Conservation (phyloP, 2,329 filamentous ascomycete species). For the Hysterium pulicare region DNA sequence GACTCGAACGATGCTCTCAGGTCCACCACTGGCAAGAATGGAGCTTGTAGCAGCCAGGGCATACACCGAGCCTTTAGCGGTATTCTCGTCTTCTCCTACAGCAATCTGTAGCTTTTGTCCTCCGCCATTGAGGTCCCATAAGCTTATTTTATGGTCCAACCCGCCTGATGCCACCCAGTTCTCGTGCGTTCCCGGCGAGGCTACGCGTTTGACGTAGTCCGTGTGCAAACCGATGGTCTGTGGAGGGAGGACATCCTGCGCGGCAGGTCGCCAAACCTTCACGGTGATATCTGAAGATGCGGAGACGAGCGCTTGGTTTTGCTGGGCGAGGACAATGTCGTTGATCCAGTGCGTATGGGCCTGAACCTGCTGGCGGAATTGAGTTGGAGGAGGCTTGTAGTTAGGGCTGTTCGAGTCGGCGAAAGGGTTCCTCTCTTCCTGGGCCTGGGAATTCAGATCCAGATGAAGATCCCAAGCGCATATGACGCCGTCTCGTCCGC, state of each 20-base stretch:
- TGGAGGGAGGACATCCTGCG: conserved; percentile 61
- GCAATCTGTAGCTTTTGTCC: conserved; percentile 87
- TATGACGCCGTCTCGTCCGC: conserved; percentile 89
- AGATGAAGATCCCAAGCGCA: conserved; percentile 92
- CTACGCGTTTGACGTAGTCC: conserved; percentile 94
- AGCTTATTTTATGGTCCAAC: conserved; percentile 82
- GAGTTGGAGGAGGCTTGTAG: conserved; percentile 46
- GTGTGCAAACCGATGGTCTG: conserved; percentile 85
- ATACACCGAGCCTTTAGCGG: conserved; percentile 92
- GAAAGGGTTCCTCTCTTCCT: conserved; percentile 42
- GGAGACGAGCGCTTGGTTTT: conserved; percentile 76
- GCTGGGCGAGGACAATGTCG: conserved; percentile 77
- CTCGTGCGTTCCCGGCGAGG: conserved; percentile 66
- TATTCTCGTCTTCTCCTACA: conserved; percentile 73
- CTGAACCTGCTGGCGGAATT: conserved; percentile 62
- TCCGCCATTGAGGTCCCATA: conserved; percentile 89
- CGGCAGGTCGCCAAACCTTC: conserved; percentile 81
- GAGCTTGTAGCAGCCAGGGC: conserved; percentile 76
- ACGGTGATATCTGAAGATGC: conserved; percentile 93
- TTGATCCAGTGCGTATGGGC: conserved; percentile 97
- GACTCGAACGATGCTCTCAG: conserved; percentile 86
- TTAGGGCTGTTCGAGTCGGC: conserved; percentile 30
- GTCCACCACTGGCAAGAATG: conserved; percentile 86
- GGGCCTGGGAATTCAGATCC: conserved; percentile 50
- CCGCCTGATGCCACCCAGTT: conserved; percentile 94